phyloP scores from a whole-genome alignment of 345 rosid species.

The Populus ilicifolia region DNA sequence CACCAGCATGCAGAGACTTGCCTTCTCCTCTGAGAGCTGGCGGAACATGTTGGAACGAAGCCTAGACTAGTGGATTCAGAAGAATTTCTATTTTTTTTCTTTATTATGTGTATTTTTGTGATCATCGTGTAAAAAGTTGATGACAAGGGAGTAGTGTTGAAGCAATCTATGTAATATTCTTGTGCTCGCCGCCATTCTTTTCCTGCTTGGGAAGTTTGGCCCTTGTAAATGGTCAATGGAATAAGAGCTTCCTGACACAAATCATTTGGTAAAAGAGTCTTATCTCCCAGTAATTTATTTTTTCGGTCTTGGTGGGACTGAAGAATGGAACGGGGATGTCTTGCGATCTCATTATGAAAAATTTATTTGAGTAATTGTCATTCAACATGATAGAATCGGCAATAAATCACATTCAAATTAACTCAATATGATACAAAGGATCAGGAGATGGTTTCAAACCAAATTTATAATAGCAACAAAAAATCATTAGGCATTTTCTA shows the following conservation, averaged over 20 bases:
- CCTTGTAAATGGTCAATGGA: constrained; percentile 44
- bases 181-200: constrained; percentile 20
- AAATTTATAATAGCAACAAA: background rate
- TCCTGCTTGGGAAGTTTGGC: constrained; percentile 18
- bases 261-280: background rate
- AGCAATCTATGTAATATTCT: constrained; percentile 25
- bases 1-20: constrained; percentile 39
- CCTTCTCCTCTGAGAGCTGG: constrained; percentile 43
- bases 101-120: constrained; percentile 18
- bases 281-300: background rate
- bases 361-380: background rate
- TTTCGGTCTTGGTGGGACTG: too few species aligned
- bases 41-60: constrained; percentile 4
- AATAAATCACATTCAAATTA: too few species aligned
- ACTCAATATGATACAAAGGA: too few species aligned
- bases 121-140: constrained; percentile 32
- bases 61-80: constrained; percentile 13
- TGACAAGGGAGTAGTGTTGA: constrained; percentile 5
- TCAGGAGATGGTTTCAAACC: too few species aligned
- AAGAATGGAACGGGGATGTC: too few species aligned
- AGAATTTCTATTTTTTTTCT: constrained; percentile 2
- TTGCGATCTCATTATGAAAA: too few species aligned
- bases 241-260: constrained; percentile 34
- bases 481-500: background rate
- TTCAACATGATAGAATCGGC: background rate